Evolutionary conservation across 257 asterid species (phyloP).

Genomic region (Echites panduratus): DNA sequence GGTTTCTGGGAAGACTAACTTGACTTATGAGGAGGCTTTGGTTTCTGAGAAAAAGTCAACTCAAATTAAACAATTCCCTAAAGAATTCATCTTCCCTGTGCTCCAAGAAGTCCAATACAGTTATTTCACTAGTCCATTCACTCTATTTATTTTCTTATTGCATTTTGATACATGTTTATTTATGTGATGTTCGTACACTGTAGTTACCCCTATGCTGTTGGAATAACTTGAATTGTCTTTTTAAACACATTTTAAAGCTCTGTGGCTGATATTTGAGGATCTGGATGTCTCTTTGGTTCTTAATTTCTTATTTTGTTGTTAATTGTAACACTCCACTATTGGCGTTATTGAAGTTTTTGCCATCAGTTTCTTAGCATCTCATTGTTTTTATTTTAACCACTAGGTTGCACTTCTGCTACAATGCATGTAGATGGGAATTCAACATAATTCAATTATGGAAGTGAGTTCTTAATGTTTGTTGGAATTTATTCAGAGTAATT

Average conservation of each 20-base stretch:
- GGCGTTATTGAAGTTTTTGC: not conserved
- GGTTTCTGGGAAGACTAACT: slow-evolving; percentile 71
- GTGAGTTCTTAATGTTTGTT: not conserved
- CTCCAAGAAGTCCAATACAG: slow-evolving; percentile 84
- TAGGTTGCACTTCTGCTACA: not conserved
- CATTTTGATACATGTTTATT: not conserved
- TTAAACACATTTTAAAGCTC: not conserved
- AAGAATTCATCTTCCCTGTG: slow-evolving; percentile 47
- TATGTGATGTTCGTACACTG: not conserved
- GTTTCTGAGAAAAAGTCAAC: slow-evolving; percentile 65
- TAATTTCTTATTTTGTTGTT: not conserved
- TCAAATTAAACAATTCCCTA: slow-evolving; percentile 57
- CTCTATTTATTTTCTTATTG: not conserved
- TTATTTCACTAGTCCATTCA: slow-evolving; percentile 28
- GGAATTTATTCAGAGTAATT: not conserved
- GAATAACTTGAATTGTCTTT: not conserved
- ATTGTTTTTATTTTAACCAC: not conserved
- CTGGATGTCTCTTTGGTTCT: not conserved
- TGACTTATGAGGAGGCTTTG: slow-evolving; percentile 95
- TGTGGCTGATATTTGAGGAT: not conserved
- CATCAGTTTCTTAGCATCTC: not conserved
- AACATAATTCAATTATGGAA: not conserved
- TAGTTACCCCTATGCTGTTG: not conserved
- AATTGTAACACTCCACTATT: not conserved
- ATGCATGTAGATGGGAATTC: not conserved